These are phyloP conservation scores for Stephania yunnanensis DNA, from an alignment of 164 flowering plant species.

Conservation along the genomic window DNA sequence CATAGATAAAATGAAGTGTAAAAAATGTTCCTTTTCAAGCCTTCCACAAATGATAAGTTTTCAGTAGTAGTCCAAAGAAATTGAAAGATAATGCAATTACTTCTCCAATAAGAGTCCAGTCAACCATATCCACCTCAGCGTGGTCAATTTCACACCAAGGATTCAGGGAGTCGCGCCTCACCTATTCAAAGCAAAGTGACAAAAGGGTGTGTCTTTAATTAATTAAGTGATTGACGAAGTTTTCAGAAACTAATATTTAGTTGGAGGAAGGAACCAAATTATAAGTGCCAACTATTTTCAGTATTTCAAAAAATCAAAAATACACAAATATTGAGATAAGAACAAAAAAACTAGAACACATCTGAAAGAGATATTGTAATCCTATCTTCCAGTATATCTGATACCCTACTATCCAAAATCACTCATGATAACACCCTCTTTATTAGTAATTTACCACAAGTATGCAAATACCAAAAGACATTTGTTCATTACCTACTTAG, in stretches of 20 bases:
- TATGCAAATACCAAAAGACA: no score
- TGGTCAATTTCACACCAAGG: slow-evolving; percentile 47
- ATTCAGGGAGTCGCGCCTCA: slow-evolving; percentile 32
- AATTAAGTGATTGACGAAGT: not conserved
- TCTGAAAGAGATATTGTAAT: not conserved
- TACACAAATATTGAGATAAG: not conserved
- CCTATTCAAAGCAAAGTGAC: slow-evolving; percentile 28
- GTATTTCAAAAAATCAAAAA: not conserved
- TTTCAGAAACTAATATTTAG: not conserved
- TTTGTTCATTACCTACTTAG: not conserved
- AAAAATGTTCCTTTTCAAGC: not conserved
- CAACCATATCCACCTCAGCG: slow-evolving; percentile 46
- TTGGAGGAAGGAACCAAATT: not conserved
- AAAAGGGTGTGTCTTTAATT: slow-evolving; percentile 3
- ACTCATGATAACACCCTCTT: not conserved
- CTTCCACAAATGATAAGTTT: not conserved
- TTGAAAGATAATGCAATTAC: slow-evolving; percentile 26
- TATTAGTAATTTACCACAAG: not conserved
- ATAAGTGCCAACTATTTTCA: not conserved
- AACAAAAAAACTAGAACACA: no score
- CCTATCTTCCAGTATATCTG: not conserved
- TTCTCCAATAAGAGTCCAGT: slow-evolving; percentile 53
- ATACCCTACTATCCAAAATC: not conserved
- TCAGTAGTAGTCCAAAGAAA: slow-evolving; percentile 3
- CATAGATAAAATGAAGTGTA: not conserved